Percentiles rank a stretch among this genome's conserved stretches.
Evolutionary conservation across 345 rosid species (phyloP).

Genomic region (Barbarea vulgaris): DNA sequence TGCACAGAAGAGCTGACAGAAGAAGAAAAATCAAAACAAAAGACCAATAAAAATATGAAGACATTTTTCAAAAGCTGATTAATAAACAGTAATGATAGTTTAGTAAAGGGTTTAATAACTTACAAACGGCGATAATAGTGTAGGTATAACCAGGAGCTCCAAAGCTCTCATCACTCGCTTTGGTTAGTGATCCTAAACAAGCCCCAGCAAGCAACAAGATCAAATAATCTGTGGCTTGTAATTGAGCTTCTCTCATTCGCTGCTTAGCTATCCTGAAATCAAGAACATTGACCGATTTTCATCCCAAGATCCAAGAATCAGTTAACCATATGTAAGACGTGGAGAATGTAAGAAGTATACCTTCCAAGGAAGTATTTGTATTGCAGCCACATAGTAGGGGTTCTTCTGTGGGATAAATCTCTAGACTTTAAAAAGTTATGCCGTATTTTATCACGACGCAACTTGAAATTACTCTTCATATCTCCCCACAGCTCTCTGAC

Average conservation of each 20-base stretch:
- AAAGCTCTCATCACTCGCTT: conserved; percentile 65
- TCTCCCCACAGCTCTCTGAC: conserved; percentile 89
- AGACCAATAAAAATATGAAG: neutral
- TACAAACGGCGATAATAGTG: conserved; percentile 92
- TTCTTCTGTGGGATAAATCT: conserved; percentile 70
- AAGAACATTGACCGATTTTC: conserved; percentile 28
- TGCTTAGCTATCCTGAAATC: conserved; percentile 80
- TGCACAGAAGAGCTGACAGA: conserved; percentile 85
- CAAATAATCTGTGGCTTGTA: conserved; percentile 80
- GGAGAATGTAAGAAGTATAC: conserved; percentile 39
- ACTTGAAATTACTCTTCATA: conserved; percentile 60
- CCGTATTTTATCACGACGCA: conserved; percentile 66
- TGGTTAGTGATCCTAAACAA: conserved; percentile 77
- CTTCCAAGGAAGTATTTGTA: conserved; percentile 88
- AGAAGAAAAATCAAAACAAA: neutral
- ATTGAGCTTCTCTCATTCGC: conserved; percentile 74
- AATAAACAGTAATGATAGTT: neutral
- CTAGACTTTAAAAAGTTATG: conserved; percentile 63
- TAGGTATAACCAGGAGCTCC: conserved; percentile 77
- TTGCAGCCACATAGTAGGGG: conserved; percentile 67
- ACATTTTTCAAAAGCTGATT: neutral
- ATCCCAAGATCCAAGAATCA: neutral
- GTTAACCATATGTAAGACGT: neutral
- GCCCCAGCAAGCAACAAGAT: conserved; percentile 94
- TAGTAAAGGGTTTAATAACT: conserved; percentile 33